Percentiles rank a stretch among this genome's conserved stretches.
Evolutionary conservation across 2,329 filamentous ascomycete species (phyloP).

Genomic region (Scedosporium minutisporum): DNA sequence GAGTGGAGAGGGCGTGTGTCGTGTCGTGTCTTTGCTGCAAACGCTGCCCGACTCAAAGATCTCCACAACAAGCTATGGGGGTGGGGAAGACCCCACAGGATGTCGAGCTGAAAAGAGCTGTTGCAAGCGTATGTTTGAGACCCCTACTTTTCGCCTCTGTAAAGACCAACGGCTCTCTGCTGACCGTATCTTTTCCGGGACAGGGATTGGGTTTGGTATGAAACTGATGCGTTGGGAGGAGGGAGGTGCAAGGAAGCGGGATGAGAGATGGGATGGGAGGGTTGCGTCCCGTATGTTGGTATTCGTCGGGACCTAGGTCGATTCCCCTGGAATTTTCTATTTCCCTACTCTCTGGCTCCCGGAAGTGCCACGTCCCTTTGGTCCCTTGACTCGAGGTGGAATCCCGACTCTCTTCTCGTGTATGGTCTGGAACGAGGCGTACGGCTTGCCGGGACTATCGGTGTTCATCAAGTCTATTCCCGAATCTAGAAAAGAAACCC

Average conservation of each 20-base stretch:
- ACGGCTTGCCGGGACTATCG: neutral
- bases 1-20: no score
- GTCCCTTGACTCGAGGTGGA: neutral
- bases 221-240: neutral
- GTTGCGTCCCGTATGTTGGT: slow-evolving; percentile 1
- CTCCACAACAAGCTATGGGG: no score
- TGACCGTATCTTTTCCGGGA: neutral
- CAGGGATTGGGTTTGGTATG: neutral
- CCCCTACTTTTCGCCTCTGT: neutral
- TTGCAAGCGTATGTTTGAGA: neutral
- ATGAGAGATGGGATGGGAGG: neutral
- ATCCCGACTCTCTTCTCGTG: neutral
- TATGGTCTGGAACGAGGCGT: neutral
- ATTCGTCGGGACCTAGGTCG: neutral
- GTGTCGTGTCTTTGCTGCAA: no score
- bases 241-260: neutral
- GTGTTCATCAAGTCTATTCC: neutral
- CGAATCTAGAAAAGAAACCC: neutral
- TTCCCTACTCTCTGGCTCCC: neutral
- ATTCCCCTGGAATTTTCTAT: neutral
- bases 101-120: no score
- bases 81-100: no score
- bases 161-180: neutral
- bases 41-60: no score
- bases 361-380: neutral